These are phyloP conservation scores for Cordyceps sp. DNA, from an alignment of 2,329 filamentous ascomycete genomes.

Conservation along the genomic window DNA sequence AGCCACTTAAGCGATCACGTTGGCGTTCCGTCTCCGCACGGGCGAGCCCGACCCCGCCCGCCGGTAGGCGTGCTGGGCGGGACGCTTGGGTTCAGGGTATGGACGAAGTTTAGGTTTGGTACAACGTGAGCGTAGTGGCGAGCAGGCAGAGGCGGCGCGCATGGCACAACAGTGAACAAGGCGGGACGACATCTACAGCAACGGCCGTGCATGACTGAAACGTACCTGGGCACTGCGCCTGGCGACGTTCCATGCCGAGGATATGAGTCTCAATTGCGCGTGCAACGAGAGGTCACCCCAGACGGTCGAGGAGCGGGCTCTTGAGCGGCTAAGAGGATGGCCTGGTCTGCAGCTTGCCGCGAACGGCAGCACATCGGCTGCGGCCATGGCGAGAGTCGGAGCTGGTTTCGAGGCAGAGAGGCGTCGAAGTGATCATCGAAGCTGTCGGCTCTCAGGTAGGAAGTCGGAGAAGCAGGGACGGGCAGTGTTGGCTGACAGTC, in stretches of 20 bases:
- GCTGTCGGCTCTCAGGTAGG: too few species aligned
- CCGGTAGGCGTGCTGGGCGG: neutral
- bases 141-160: neutral
- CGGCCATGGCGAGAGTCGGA: constrained; percentile 36
- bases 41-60: neutral
- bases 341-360: constrained; percentile 24
- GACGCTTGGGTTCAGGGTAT: too few species aligned
- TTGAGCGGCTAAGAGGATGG: constrained; percentile 20
- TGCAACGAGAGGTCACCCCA: constrained; percentile 12
- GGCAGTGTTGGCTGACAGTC: too few species aligned
- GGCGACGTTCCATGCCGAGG: constrained; percentile 19
- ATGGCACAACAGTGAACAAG: neutral
- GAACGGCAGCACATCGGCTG: constrained; percentile 28
- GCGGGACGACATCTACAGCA: neutral
- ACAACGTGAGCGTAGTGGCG: neutral
- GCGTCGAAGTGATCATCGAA: too few species aligned
- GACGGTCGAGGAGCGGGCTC: constrained; percentile 12
- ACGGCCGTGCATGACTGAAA: neutral
- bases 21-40: neutral
- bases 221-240: constrained; percentile 3
- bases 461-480: too few species aligned
- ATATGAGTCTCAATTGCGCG: constrained; percentile 20
- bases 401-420: constrained; percentile 22
- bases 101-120: neutral
- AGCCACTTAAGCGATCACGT: neutral